A percentile compares a stretch with the other conserved stretches of the same genome.
Evolutionary conservation across 176 grass and related monocot genomes (phyloP).

Genomic region (Eremochloa ophiuroides): DNA sequence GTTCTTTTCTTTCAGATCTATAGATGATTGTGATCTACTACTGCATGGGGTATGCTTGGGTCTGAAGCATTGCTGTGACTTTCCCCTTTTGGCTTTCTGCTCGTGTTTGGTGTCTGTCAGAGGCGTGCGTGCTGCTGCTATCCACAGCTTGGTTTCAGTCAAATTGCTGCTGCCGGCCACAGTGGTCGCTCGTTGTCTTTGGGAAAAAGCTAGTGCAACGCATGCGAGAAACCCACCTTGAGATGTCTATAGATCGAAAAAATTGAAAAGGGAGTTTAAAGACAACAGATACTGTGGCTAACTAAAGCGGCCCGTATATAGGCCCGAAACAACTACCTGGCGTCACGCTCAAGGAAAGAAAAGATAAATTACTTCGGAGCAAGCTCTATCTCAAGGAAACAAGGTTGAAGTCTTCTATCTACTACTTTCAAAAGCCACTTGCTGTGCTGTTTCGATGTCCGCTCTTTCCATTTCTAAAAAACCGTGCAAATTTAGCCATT

Average conservation of each 20-base stretch:
- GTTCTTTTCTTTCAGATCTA: conserved; percentile 1
- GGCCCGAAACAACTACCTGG: too few species aligned
- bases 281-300: too few species aligned
- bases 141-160: conserved; percentile 3
- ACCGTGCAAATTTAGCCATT: too few species aligned
- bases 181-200: background rate
- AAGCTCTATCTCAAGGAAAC: too few species aligned
- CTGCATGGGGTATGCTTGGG: conserved; percentile 15
- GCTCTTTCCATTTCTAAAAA: too few species aligned
- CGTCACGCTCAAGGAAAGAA: too few species aligned
- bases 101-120: background rate
- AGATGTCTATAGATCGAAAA: background rate
- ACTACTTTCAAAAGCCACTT: too few species aligned
- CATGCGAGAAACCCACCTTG: background rate
- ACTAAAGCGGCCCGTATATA: too few species aligned
- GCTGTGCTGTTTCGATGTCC: too few species aligned
- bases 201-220: background rate
- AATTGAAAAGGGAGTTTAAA: too few species aligned
- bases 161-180: background rate
- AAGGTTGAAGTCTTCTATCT: too few species aligned
- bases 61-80: conserved; percentile 4
- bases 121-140: background rate
- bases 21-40: conserved; percentile 33
- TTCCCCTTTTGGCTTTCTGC: background rate
- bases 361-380: too few species aligned